These are phyloP conservation scores for Diversispora eburnea DNA, from an alignment of 192 early-diverging fungal species.

Conservation along the genomic window DNA sequence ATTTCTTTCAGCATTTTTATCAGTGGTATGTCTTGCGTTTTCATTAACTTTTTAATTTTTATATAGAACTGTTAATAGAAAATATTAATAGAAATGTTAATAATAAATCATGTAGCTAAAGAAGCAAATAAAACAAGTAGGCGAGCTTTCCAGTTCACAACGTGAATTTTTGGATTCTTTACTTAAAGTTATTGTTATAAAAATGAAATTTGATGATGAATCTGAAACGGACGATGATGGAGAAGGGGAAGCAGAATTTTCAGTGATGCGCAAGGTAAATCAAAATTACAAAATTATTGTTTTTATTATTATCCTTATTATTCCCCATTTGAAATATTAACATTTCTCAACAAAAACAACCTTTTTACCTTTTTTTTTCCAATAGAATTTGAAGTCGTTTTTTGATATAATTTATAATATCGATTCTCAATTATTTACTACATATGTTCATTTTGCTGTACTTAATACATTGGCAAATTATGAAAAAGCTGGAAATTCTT, in stretches of 20 bases:
- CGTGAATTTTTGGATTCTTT: conserved; percentile 51
- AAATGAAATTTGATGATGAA: conserved; percentile 90
- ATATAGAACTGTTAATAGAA: conserved; percentile 27
- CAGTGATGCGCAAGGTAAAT: conserved; percentile 63
- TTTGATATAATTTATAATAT: conserved; percentile 75
- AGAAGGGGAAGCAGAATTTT: conserved; percentile 74
- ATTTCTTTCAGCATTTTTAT: conserved; percentile 68
- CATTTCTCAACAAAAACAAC: background rate
- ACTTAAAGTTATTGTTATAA: conserved; percentile 67
- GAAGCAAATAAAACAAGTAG: conserved; percentile 51
- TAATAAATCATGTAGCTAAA: conserved; percentile 41
- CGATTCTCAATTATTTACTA: conserved; percentile 55
- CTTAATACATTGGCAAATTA: conserved; percentile 59
- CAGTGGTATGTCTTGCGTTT: conserved; percentile 56
- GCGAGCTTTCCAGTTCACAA: conserved; percentile 44
- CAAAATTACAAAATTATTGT: background rate
- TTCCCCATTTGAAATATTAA: too few species aligned
- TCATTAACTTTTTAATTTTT: background rate
- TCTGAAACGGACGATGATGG: conserved; percentile 71
- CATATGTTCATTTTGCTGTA: conserved; percentile 59
- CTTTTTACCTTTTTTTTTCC: background rate
- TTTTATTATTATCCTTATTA: too few species aligned
- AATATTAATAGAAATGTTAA: background rate
- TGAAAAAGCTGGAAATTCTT: conserved; percentile 40
- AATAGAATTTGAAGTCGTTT: conserved; percentile 61